Evolutionary conservation across 2,329 filamentous ascomycete genomes (phyloP).

Genomic region (Trichoderma semiorbis): DNA sequence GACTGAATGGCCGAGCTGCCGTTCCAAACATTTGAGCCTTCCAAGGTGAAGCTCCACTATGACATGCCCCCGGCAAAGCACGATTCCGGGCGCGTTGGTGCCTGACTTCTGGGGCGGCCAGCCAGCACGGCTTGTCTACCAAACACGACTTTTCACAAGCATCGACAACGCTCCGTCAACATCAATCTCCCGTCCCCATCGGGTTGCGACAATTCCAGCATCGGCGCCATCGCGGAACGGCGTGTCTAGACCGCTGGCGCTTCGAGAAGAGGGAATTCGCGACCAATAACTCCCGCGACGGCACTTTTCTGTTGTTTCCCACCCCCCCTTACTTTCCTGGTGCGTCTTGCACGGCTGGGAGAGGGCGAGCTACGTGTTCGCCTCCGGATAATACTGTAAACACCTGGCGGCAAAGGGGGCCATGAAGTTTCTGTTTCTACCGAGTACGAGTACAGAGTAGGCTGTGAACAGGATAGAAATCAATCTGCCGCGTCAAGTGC

Average conservation of each 20-base stretch:
- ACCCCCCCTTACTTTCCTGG: background rate
- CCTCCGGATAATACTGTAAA: conserved; percentile 35
- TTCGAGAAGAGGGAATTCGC: conserved; percentile 20
- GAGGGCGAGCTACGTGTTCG: conserved; percentile 18
- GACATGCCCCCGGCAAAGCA: conserved; percentile 1
- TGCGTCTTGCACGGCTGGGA: background rate
- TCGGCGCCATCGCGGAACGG: conserved; percentile 26
- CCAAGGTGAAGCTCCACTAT: background rate
- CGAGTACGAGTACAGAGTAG: conserved; percentile 16
- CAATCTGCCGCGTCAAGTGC: conserved; percentile 24
- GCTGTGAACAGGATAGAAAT: conserved; percentile 25
- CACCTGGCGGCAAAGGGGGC: conserved; percentile 27
- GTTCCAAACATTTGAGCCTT: background rate
- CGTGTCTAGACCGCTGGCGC: conserved; percentile 24
- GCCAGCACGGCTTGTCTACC: conserved; percentile 1
- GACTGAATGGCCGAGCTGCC: conserved; percentile 20
- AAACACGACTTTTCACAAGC: conserved; percentile 31
- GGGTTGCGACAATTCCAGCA: conserved; percentile 22
- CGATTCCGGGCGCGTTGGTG: conserved; percentile 25
- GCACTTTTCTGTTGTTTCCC: conserved; percentile 12
- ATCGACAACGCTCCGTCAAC: conserved; percentile 32
- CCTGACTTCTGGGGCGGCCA: conserved; percentile 33
- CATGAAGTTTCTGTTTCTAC: conserved; percentile 20
- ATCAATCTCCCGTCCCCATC: conserved; percentile 25
- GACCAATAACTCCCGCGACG: conserved; percentile 18